A percentile compares a stretch with the other conserved stretches of the same genome.
phyloP scores from a whole-genome alignment of 208 protist species.

The Acanthamoeba triangularis region DNA sequence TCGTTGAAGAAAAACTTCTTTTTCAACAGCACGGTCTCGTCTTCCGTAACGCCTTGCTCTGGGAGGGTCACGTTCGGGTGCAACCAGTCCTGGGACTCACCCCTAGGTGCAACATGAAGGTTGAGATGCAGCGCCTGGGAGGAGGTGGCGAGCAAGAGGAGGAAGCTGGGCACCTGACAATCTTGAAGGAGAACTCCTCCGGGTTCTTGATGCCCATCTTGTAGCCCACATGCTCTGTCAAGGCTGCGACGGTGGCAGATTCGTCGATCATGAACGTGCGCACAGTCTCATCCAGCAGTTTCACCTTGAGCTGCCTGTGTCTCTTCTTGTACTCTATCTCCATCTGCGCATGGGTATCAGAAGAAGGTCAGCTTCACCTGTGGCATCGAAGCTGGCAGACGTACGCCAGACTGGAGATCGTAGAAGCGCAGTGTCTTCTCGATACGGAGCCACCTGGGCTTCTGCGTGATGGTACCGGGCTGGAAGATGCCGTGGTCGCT shows the following conservation, averaged over 20 bases:
- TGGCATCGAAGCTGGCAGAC: too few species aligned
- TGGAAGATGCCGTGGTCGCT: conserved; percentile 76
- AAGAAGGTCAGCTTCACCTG: not conserved
- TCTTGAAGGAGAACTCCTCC: conserved; percentile 90
- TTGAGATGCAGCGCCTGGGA: not conserved
- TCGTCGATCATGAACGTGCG: conserved; percentile 63
- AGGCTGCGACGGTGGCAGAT: not conserved
- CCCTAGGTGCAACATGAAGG: not conserved
- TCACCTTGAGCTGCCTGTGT: conserved; percentile 87
- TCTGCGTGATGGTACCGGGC: conserved; percentile 52
- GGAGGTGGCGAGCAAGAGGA: not conserved
- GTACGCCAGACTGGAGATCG: conserved; percentile 86
- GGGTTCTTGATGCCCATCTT: conserved; percentile 89
- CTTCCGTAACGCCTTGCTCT: conserved; percentile 88
- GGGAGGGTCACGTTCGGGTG: conserved; percentile 84
- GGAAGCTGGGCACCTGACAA: not conserved
- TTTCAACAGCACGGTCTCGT: conserved; percentile 85
- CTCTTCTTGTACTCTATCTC: conserved; percentile 89
- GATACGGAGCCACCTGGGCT: conserved; percentile 83
- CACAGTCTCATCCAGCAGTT: conserved; percentile 77
- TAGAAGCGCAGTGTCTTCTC: conserved; percentile 89
- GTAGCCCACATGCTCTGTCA: conserved; percentile 53
- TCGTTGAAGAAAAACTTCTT: conserved; percentile 93
- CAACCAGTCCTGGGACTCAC: conserved; percentile 84
- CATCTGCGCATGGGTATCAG: not conserved